Evolutionary conservation across 768 basidiomycete genomes (phyloP).

Genomic region (Steccherinum ochraceum): DNA sequence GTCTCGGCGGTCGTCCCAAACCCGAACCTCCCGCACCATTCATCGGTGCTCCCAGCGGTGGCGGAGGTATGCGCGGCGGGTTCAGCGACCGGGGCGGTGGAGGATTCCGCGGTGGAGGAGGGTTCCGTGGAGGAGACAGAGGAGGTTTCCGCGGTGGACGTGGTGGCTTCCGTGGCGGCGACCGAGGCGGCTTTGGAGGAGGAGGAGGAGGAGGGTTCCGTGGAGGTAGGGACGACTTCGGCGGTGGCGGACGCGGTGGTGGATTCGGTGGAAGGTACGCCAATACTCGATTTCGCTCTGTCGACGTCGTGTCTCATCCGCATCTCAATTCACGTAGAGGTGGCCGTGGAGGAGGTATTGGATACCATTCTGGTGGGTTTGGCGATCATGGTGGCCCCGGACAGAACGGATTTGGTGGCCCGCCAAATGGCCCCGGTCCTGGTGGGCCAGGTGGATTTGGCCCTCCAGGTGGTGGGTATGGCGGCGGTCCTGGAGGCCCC

Average conservation of each 20-base stretch:
- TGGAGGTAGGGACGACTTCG: conserved; percentile 27
- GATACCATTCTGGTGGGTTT: conserved; percentile 59
- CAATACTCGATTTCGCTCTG: conserved; percentile 22
- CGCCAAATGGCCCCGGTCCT: conserved; percentile 25
- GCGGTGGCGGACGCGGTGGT: conserved; percentile 36
- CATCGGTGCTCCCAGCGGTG: conserved; percentile 31
- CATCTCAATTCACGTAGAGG: conserved; percentile 19
- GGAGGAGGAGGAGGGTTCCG: conserved; percentile 26
- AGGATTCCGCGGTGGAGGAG: conserved; percentile 26
- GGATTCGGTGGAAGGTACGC: conserved; percentile 28
- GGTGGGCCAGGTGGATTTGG: conserved; percentile 28
- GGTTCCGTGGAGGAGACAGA: conserved; percentile 24
- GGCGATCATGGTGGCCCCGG: conserved; percentile 28
- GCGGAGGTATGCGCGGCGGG: conserved; percentile 41
- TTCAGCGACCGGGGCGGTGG: conserved; percentile 31
- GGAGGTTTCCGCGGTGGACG: conserved; percentile 16
- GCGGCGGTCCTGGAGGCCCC: conserved; percentile 32
- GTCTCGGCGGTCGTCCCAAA: conserved; percentile 97
- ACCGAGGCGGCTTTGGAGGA: conserved; percentile 25
- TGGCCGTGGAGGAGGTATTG: conserved; percentile 69
- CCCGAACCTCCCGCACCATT: conserved; percentile 43
- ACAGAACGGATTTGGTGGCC: conserved; percentile 33
- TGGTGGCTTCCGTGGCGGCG: conserved; percentile 20
- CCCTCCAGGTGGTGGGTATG: conserved; percentile 22
- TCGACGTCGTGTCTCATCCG: background rate